phyloP scores from a whole-genome alignment of 2,329 filamentous ascomycete species.

The Botrytis fabae region DNA sequence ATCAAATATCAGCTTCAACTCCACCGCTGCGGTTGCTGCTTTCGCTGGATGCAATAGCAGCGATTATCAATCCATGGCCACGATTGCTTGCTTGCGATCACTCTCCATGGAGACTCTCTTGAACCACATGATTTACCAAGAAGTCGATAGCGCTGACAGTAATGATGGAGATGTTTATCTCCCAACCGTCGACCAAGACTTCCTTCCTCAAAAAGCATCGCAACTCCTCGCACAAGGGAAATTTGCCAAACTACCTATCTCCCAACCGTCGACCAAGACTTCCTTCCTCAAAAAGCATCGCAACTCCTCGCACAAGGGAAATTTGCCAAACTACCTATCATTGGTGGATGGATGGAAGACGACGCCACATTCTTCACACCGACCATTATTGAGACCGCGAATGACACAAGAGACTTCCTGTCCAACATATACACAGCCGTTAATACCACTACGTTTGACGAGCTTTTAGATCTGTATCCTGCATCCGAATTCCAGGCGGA shows the following conservation, averaged over 20 bases:
- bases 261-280: conserved; percentile 51
- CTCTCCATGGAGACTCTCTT: conserved; percentile 48
- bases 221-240: conserved; percentile 44
- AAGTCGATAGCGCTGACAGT: conserved; percentile 44
- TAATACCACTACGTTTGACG: conserved; percentile 41
- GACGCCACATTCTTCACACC: conserved; percentile 49
- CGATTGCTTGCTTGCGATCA: conserved; percentile 48
- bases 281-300: conserved; percentile 49
- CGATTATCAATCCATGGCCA: conserved; percentile 45
- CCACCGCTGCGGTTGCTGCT: conserved; percentile 47
- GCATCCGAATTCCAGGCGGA: conserved; percentile 47
- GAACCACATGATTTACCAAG: conserved; percentile 45
- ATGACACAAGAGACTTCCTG: conserved; percentile 46
- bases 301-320: conserved; percentile 44
- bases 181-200: conserved; percentile 51
- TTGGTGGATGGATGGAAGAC: conserved; percentile 49
- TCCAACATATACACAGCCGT: conserved; percentile 44
- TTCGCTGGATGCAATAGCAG: conserved; percentile 47
- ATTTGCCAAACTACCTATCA: conserved; percentile 46
- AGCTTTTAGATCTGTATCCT: conserved; percentile 53
- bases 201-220: conserved; percentile 49
- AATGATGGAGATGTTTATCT: conserved; percentile 56
- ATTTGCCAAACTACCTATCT: conserved; percentile 52
- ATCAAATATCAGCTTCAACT: conserved; percentile 50
- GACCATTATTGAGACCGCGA: conserved; percentile 42